Percentiles rank a stretch among this genome's conserved stretches.
Conservation (phyloP, 306 rosid genomes). For the Arachis stenosperma region DNA sequence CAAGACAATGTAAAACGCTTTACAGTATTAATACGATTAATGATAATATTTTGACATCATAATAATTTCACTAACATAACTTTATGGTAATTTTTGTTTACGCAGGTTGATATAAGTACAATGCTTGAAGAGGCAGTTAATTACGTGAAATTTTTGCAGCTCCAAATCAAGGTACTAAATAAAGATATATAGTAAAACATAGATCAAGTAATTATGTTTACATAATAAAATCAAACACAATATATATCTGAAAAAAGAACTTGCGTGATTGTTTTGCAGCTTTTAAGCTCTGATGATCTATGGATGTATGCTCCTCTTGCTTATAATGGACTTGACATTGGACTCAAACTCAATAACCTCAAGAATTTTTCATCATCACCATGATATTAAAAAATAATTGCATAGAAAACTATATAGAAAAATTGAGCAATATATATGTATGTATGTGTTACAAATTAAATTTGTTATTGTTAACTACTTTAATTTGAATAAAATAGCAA, state of each 20-base stretch:
- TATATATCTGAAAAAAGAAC: background rate
- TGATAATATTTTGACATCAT: too few species aligned
- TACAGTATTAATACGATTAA: too few species aligned
- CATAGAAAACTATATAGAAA: background rate
- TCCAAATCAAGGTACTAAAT: conserved; percentile 87
- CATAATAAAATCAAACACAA: too few species aligned
- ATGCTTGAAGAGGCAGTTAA: conserved; percentile 97
- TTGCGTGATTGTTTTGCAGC: conserved; percentile 47
- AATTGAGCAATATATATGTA: conserved; percentile 11
- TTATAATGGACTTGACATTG: conserved; percentile 87
- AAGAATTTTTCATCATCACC: conserved; percentile 51
- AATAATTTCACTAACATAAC: background rate
- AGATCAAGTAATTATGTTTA: too few species aligned
- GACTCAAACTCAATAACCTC: conserved; percentile 49
- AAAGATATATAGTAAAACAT: too few species aligned
- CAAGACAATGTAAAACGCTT: too few species aligned
- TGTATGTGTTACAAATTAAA: too few species aligned
- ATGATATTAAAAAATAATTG: conserved; percentile 44
- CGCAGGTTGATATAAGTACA: conserved; percentile 91
- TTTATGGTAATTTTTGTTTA: conserved; percentile 3
- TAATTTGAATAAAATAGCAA: too few species aligned
- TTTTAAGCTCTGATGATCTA: conserved; percentile 83
- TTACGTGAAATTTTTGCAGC: conserved; percentile 89
- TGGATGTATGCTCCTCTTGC: conserved; percentile 99
- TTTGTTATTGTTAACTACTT: too few species aligned